Evolutionary conservation across 2,329 filamentous ascomycete genomes (phyloP), one percentile per base, ranked within the genome.

Genomic region (Alternaria hordeiaustralica): DNA sequence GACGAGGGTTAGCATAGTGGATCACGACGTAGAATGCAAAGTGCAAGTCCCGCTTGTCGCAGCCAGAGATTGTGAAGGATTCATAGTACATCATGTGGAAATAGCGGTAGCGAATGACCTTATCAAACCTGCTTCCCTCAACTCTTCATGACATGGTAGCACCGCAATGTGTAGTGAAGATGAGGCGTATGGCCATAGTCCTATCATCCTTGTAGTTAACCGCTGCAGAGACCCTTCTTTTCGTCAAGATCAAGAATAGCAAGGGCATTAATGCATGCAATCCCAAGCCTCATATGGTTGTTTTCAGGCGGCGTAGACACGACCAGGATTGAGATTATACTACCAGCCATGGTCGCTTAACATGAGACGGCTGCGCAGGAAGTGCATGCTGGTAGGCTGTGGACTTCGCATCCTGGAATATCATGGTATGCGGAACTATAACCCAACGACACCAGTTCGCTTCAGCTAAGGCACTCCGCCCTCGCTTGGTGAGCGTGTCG

Each of bases 351-450:
- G 1, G 33, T 30, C 33, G 44, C 45, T 70, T 61, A 67, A 73
- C 49, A 54, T 74, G 71, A 71, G 67, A 74, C 72, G 65, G 64
- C 69, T 69, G 71, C 65, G 44, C 20, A 41, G 23, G 23, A 57
- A 58, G 43, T 56, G 60, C 55, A 58, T 50, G 50, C 10, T 36
- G 51, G 58, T 63, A 61, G 63, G 58, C 63, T 59, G 23, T 47
- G 55, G 54, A 68, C 54, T 65, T 59, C 61, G 67, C 60, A 66
- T 70, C 47, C 63, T 61, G 23, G 60, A 23, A 65, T 59, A 60
- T 58, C 61, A 53, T 59, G 30, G 44, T 57, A 13, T 56, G 47
- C 58, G 41, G 49, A 63, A 66, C 53, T 55, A 61, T 61, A 53
- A 60, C 46, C 50, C 59, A 60, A 65, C 55, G 60, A 60, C 60